These are phyloP conservation scores for Colletotrichum godetiae DNA, from an alignment of 2,329 filamentous ascomycete species.

Conservation along the genomic window DNA sequence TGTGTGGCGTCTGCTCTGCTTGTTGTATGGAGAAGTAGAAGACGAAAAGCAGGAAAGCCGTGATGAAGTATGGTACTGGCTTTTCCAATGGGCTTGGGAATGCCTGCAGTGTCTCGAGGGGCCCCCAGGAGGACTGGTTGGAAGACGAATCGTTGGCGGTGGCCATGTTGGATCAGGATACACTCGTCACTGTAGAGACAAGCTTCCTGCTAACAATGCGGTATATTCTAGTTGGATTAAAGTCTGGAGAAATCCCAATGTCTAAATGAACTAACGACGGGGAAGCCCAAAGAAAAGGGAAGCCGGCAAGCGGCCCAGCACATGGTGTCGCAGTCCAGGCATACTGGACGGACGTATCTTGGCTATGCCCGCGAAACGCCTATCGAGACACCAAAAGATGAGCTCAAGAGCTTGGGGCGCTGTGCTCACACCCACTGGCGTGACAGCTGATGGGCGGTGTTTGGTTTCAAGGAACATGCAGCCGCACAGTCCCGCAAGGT, in stretches of 20 bases:
- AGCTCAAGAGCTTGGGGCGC: slow-evolving; percentile 30
- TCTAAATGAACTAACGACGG: neutral
- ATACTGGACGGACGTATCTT: slow-evolving; percentile 30
- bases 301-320: slow-evolving; percentile 21
- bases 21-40: slow-evolving; percentile 32
- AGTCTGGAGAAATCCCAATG: neutral
- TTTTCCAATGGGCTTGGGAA: slow-evolving; percentile 28
- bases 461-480: slow-evolving; percentile 33
- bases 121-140: slow-evolving; percentile 22
- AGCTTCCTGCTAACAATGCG: neutral
- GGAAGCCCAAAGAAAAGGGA: slow-evolving; percentile 29
- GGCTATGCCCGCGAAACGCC: slow-evolving; percentile 23
- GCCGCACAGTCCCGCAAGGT: slow-evolving; percentile 19
- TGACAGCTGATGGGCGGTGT: slow-evolving; percentile 31
- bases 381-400: slow-evolving; percentile 17
- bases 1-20: slow-evolving; percentile 4
- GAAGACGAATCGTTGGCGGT: slow-evolving; percentile 29
- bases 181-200: neutral
- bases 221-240: neutral
- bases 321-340: slow-evolving; percentile 8
- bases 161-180: slow-evolving; percentile 24
- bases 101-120: slow-evolving; percentile 28
- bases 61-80: slow-evolving; percentile 32
- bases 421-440: slow-evolving; percentile 3
- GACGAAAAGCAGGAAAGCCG: slow-evolving; percentile 22